Base-by-base conservation (phyloP, 805 yeast genomes). In the Teunomyces atbi region DNA sequence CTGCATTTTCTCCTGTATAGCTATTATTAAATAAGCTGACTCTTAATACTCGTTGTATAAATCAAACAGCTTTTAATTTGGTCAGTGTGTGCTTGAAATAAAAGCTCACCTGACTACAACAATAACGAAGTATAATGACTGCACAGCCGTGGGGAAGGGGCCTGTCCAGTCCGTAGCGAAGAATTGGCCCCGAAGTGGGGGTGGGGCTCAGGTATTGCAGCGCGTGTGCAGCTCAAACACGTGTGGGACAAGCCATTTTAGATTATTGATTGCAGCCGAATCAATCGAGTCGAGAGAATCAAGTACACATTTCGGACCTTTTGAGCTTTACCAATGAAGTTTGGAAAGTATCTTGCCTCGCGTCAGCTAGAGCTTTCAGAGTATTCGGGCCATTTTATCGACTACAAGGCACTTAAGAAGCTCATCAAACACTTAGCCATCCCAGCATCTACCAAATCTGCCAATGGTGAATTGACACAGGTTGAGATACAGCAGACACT, bases 331-430 rank as follows among this genome's bases (percentile, higher is more conserved):
- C 27, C 28, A n/a, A 71, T 73, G 99, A 94, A 94, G 75, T 94
- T 90, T 66, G 99, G 99, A 43, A 94, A 94, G 68, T 88, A 89
- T 61, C 75, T 94, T 62, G 98, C 96, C 53, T 86, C 95, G 36
- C 82, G 97, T 62, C 97, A 90, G 68, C 75, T 94, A 55, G 97
- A 92, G 65, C 74, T 92, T 48, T 98, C 98, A 8, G 99, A 94
- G 66, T 94, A 94, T 65, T 83, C 95, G 42, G 90, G 92, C 32
- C 86, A 89, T 62, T 94, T 92, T 71, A 92, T 94, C 61, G 90
- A 94, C 70, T 94, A 94, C 69, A 94, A 94, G 71, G 94, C 92
- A 3, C 72, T 92, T 48, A 92, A 92, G 66, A 94, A 92, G 75
- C 78, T 91, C 54, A 92, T 92, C 60, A 92, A 92, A 66, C 84